Evolutionary conservation across 805 yeast species (phyloP), one percentile per base, ranked within the genome.

Genomic region (Metschnikowia lunata): DNA sequence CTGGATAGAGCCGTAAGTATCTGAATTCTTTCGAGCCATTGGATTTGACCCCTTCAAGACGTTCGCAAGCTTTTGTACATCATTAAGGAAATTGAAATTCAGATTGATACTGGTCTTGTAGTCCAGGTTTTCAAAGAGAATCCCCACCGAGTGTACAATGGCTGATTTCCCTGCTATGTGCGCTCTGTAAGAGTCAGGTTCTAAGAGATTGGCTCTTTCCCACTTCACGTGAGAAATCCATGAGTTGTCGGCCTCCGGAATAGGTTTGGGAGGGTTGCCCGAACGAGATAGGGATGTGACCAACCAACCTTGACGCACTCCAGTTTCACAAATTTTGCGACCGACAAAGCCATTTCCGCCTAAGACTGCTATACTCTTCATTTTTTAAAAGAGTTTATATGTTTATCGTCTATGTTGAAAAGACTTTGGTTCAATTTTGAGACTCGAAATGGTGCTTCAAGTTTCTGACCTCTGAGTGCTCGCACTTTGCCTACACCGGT

Each of bases 271-370:
- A 3, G 78, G 71, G 8, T 58, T 62, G 0, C 88, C 90, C 4
- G 84, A 77, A 30, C 84, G 70, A 56, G 87, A 78, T n/a, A 87
- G 63, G 0, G 95, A 78, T 0, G 82, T 72, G 5, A 89, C 95
- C 9, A 74, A 61, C 60, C 72, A 79, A 0, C 95, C 95, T 14
- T 76, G 61, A 18, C 62, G 64, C 1, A 85, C 62, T 0, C 85
- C 95, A 2, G 74, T 72, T 58, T 82, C 83, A 58, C 95, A 86
- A 8, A 90, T 80, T 48, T 67, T 68, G 42, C 63, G 61, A 10
- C 96, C 89, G 46, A 90, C 62, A 58, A 87, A 87, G 8, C 97
- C 97, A 52, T 79, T 80, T 0, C 97, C 97, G 13, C 98, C 98
- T 56, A 89, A 79, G 0, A 89, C 87, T 4, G 87, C 79, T 50